phyloP scores from a whole-genome alignment of 495 filamentous ascomycete species.

The Xylaria cubensis region DNA sequence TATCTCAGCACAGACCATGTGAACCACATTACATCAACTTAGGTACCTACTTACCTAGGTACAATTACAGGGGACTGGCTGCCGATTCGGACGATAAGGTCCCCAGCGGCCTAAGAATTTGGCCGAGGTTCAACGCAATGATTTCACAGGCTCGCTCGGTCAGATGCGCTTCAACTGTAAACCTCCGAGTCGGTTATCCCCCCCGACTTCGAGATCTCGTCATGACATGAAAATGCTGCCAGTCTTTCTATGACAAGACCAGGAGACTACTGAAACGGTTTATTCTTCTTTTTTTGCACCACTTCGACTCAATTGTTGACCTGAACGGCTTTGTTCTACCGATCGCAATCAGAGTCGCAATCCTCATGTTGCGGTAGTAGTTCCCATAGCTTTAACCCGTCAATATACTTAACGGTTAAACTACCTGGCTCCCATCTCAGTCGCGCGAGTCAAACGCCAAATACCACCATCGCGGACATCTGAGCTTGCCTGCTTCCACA shows the following conservation, averaged over 20 bases:
- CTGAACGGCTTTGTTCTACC: constrained; percentile 4
- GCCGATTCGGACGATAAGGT: constrained; percentile 10
- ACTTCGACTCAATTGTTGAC: background rate
- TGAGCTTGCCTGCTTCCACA: constrained; percentile 16
- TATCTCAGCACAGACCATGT: constrained; percentile 6
- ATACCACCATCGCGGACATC: constrained; percentile 5
- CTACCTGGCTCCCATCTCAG: background rate
- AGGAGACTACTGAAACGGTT: background rate
- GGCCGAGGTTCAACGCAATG: constrained; percentile 27
- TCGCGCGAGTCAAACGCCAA: constrained; percentile 1
- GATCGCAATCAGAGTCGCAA: background rate
- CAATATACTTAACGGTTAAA: constrained; percentile 26
- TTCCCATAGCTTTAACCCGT: background rate
- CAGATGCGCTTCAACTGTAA: constrained; percentile 18
- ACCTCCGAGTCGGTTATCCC: constrained; percentile 24
- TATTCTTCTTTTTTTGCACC: background rate
- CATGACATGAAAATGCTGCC: constrained; percentile 18
- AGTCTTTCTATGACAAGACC: background rate
- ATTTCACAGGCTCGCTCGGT: constrained; percentile 26
- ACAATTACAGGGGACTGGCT: background rate
- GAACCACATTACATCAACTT: background rate
- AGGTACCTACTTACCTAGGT: background rate
- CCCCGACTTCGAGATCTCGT: constrained; percentile 19
- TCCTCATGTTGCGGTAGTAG: constrained; percentile 2
- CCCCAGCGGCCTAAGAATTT: constrained; percentile 4